Conservation (phyloP, 768 basidiomycete species). For the Coprinopsis cinerea region DNA sequence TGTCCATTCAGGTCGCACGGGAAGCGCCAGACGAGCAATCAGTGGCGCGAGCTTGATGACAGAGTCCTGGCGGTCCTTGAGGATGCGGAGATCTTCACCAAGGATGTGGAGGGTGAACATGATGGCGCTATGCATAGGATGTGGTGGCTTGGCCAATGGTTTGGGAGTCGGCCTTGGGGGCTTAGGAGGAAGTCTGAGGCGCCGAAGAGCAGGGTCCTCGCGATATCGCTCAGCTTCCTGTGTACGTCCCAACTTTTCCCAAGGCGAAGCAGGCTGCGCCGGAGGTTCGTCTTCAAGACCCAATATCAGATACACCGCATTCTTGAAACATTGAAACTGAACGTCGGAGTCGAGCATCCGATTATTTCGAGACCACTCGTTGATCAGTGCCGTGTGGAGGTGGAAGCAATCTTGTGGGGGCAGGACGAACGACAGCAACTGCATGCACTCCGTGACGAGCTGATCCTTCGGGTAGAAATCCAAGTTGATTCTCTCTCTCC, state of each 20-base stretch:
- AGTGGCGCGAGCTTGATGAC: constrained; percentile 55
- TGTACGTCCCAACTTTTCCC: constrained; percentile 33
- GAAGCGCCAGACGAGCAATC: constrained; percentile 54
- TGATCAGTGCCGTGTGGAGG: constrained; percentile 51
- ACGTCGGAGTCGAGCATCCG: constrained; percentile 39
- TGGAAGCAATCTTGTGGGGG: constrained; percentile 49
- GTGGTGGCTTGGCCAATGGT: constrained; percentile 40
- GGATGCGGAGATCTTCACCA: constrained; percentile 62
- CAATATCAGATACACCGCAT: constrained; percentile 46
- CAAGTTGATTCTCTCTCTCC: constrained; percentile 39
- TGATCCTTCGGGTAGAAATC: constrained; percentile 50
- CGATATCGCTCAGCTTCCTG: constrained; percentile 41
- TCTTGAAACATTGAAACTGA: constrained; percentile 53
- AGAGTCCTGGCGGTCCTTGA: constrained; percentile 47
- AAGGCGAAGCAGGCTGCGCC: constrained; percentile 26
- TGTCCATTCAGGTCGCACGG: constrained; percentile 78
- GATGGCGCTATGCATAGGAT: constrained; percentile 32
- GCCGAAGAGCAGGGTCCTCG: constrained; percentile 54
- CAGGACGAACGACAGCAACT: constrained; percentile 56
- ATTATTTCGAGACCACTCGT: constrained; percentile 45
- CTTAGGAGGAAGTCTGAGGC: constrained; percentile 27
- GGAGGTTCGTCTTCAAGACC: constrained; percentile 25
- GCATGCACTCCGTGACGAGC: constrained; percentile 55
- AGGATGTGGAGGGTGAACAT: constrained; percentile 75
- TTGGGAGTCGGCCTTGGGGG: constrained; percentile 17